A percentile compares a stretch with the other conserved stretches of the same genome.
These are phyloP conservation scores for Tolypocladium tundrense DNA, from an alignment of 2,329 filamentous ascomycete genomes.

Conservation along the genomic window DNA sequence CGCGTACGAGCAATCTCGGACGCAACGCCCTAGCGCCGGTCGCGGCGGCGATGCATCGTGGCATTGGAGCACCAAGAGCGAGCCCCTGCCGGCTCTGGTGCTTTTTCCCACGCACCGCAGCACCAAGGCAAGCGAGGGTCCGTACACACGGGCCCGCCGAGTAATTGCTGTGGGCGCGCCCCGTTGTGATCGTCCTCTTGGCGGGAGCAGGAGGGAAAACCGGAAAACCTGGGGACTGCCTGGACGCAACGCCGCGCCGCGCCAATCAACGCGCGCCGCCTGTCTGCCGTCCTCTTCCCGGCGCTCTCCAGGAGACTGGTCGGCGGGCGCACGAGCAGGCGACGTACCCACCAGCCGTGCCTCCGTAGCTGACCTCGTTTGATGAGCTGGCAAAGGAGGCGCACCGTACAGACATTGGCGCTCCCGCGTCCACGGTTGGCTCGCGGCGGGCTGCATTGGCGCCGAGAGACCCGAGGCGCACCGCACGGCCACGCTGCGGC, in stretches of 20 bases:
- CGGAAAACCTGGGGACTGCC: not conserved
- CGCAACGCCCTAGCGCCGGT: not conserved
- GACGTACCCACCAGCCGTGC: no score
- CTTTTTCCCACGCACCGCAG: no score
- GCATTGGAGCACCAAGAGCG: not conserved
- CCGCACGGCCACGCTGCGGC: not conserved
- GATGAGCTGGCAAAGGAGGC: not conserved
- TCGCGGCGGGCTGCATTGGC: not conserved
- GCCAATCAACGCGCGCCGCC: not conserved
- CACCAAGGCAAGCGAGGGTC: no score
- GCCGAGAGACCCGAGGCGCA: not conserved
- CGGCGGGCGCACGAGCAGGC: not conserved
- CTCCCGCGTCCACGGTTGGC: not conserved
- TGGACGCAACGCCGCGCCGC: not conserved
- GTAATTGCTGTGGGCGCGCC: not conserved
- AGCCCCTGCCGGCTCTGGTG: not conserved
- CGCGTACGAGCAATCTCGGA: not conserved
- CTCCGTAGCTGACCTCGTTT: not conserved
- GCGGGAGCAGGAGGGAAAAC: not conserved
- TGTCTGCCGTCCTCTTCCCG: not conserved
- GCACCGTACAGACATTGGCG: not conserved
- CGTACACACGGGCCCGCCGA: not conserved
- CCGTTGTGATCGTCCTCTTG: not conserved
- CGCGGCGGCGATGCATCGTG: not conserved
- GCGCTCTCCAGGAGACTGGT: not conserved